A percentile compares a stretch with the other conserved stretches of the same genome.
Evolutionary conservation across 345 rosid species (phyloP).

Genomic region (Draba incana): DNA sequence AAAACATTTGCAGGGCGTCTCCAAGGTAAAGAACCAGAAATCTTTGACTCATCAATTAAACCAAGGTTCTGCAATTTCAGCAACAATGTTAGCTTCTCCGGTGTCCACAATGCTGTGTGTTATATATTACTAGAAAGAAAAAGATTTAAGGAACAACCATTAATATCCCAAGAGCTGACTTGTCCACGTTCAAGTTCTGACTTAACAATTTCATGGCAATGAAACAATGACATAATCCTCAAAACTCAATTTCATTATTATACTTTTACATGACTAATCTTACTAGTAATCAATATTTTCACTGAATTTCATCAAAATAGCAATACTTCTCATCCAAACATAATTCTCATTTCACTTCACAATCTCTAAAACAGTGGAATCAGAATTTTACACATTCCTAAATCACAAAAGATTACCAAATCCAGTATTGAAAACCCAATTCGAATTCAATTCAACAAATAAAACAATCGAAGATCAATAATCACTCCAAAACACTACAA

Average conservation of each 20-base stretch:
- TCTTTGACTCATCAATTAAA: constrained; percentile 85
- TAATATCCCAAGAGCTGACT: constrained; percentile 84
- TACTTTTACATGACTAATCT: not conserved
- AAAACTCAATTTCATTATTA: not conserved
- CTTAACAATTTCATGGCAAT: no score
- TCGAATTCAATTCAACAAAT: no score
- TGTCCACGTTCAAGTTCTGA: constrained; percentile 73
- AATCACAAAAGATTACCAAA: constrained; percentile 1
- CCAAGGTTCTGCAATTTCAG: constrained; percentile 80
- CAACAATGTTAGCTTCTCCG: constrained; percentile 34
- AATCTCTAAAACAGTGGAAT: not conserved
- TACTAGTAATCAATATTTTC: not conserved
- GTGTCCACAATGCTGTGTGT: not conserved
- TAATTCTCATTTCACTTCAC: not conserved
- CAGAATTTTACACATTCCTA: not conserved
- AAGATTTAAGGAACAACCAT: constrained; percentile 51
- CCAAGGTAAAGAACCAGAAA: constrained; percentile 86
- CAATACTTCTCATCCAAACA: not conserved
- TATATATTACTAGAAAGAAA: not conserved
- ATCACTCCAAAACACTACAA: no score
- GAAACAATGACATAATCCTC: not conserved
- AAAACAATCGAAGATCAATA: no score
- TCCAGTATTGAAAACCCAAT: no score
- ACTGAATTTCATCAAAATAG: not conserved
- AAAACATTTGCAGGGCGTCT: constrained; percentile 86